Conservation (phyloP, 176 grass and related monocot genomes). For the Oryza glaberrima region DNA sequence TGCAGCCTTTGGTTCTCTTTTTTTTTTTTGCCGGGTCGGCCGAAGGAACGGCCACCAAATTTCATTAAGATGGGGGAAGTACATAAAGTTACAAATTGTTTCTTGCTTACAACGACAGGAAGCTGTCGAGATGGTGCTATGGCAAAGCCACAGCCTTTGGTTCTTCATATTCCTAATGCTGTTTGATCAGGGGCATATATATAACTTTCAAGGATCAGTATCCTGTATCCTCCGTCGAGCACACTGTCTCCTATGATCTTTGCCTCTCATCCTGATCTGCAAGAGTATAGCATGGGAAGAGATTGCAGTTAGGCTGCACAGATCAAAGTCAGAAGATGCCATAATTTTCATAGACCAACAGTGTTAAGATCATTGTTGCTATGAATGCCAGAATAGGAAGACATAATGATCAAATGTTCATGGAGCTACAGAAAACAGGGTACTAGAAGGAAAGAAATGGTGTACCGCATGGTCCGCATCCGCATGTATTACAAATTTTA, state of each 20-base stretch:
- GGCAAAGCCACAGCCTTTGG: no score
- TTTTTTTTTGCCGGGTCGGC: no score
- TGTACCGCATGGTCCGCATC: background rate
- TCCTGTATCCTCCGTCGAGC: no score
- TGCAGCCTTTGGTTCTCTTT: background rate
- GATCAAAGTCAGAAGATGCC: background rate
- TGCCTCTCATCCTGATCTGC: background rate
- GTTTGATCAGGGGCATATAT: background rate
- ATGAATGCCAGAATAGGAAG: slow-evolving; percentile 1
- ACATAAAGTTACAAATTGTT: no score
- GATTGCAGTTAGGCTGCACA: background rate
- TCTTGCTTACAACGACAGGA: no score
- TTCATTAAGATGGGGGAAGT: no score
- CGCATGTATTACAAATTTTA: background rate
- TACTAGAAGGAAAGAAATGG: background rate
- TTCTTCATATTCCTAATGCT: background rate
- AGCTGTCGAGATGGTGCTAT: no score
- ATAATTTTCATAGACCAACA: background rate
- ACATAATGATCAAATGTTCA: background rate
- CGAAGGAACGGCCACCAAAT: no score
- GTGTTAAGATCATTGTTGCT: background rate
- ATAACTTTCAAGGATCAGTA: no score
- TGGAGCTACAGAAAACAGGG: background rate
- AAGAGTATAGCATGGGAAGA: slow-evolving; percentile 16
- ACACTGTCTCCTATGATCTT: background rate